Base-by-base conservation (phyloP, 148 eudicot species). In the Nepenthes gracilis region DNA sequence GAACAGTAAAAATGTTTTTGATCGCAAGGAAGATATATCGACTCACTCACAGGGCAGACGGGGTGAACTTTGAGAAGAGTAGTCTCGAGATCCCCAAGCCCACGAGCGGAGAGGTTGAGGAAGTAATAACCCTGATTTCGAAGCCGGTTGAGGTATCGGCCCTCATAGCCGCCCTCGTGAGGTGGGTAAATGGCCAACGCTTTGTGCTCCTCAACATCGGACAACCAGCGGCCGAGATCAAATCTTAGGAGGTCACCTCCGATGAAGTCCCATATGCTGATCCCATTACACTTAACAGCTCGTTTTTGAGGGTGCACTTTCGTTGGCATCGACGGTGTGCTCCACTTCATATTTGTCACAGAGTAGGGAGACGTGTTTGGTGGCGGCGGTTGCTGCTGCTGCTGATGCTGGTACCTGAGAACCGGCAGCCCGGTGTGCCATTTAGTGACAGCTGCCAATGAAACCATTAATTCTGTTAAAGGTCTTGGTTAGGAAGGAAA, bases 121-220 rank as follows among this genome's bases (percentile, higher is more conserved):
- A 40, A 23, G 23, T 23, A 23, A 90, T 86, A 90, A 1, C 97
- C 97, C 66, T 84, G 81, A 70, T 76, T 74, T 63, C 83, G 62
- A 5, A 90, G 84, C 10, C 85, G 66, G 68, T 65, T 83, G 32
- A 91, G 75, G 72, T 91, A 91, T 11, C 97, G 81, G 23, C 95
- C 95, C 78, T 90, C 97, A 52, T 90, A 90, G 12, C 97, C 97
- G 2, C 97, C 95, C 67, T 90, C 97, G 32, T 90, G 97, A 1
- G 97, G 97, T 43, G 86, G 54, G 59, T 90, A 40, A 90, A 86
- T 82, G 58, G 97, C 97, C 45, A 87, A 35, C 34, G 97, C 67
- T 67, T 87, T 87, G 64, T 87, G 96, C 68, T 91, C 86, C 72
- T 91, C 97, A 43, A 91, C 97, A 57, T 91, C 97, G 0, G 96